Evolutionary conservation across 306 rosid species (phyloP).

Genomic region (Hippophae tibetana): DNA sequence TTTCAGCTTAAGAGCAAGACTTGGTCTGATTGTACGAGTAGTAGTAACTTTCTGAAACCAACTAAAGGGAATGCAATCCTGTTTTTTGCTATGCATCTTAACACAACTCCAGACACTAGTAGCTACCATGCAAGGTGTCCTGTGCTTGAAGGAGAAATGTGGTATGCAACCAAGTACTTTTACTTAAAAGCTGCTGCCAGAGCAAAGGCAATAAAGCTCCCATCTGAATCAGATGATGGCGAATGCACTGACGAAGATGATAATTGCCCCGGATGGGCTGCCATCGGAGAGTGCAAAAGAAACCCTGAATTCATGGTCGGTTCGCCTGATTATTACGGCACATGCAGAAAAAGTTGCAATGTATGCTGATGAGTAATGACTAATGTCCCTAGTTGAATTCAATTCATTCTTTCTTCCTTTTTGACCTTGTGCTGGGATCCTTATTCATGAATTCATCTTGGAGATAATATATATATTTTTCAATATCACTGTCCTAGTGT

Average conservation of each 20-base stretch:
- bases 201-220: slow-evolving; percentile 9
- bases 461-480: no score
- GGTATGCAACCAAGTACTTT: slow-evolving; percentile 62
- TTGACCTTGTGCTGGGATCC: neutral
- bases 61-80: slow-evolving; percentile 69
- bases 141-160: slow-evolving; percentile 54
- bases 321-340: slow-evolving; percentile 82
- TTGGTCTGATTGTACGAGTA: slow-evolving; percentile 42
- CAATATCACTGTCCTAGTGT: no score
- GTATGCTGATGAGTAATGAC: slow-evolving; percentile 38
- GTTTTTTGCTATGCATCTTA: slow-evolving; percentile 50
- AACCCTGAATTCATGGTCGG: slow-evolving; percentile 86
- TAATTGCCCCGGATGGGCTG: slow-evolving; percentile 61
- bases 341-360: slow-evolving; percentile 77
- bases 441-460: neutral
- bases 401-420: neutral
- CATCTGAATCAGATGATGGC: slow-evolving; percentile 22
- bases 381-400: neutral
- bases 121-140: slow-evolving; percentile 69
- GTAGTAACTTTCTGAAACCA: slow-evolving; percentile 37
- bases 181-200: slow-evolving; percentile 28
- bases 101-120: slow-evolving; percentile 46
- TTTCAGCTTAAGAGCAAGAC: slow-evolving; percentile 36
- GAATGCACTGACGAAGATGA: slow-evolving; percentile 61
- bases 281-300: slow-evolving; percentile 63